These are phyloP conservation scores for Fomitopsis betulina DNA, from an alignment of 1,284 basidiomycete genomes.

Conservation along the genomic window DNA sequence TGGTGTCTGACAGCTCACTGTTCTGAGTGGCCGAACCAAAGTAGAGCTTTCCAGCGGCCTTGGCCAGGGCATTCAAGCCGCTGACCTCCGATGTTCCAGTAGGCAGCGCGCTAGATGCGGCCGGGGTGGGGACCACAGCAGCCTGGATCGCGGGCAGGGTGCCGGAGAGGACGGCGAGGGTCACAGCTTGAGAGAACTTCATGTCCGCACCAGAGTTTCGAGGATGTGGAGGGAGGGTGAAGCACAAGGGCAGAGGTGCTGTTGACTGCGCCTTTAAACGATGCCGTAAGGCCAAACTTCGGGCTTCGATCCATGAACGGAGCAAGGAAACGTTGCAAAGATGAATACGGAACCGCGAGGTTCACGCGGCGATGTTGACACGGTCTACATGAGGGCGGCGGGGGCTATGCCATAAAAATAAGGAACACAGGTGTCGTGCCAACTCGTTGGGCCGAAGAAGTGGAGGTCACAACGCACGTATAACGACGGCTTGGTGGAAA, in stretches of 20 bases:
- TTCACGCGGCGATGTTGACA: neutral
- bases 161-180: neutral
- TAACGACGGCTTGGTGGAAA: too few relatives aligned
- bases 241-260: neutral
- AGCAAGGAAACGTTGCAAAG: neutral
- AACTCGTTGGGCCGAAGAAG: too few relatives aligned
- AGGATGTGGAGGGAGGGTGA: neutral
- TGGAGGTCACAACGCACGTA: neutral
- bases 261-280: neutral
- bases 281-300: slow-evolving; percentile 1
- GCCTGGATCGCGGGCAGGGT: slow-evolving; percentile 2
- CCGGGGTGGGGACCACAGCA: slow-evolving; percentile 2
- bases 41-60: slow-evolving; percentile 48
- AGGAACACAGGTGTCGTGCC: neutral
- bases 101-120: slow-evolving; percentile 13
- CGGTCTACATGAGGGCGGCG: neutral
- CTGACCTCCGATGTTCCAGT: slow-evolving; percentile 23
- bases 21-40: slow-evolving; percentile 62
- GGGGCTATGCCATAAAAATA: neutral
- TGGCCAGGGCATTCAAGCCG: slow-evolving; percentile 37
- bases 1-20: slow-evolving; percentile 40
- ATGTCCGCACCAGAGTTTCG: neutral
- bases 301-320: neutral
- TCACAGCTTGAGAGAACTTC: neutral
- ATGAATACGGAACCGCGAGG: neutral